phyloP scores from a whole-genome alignment of 305 asterid genomes.

The Fraxinus dipetala region DNA sequence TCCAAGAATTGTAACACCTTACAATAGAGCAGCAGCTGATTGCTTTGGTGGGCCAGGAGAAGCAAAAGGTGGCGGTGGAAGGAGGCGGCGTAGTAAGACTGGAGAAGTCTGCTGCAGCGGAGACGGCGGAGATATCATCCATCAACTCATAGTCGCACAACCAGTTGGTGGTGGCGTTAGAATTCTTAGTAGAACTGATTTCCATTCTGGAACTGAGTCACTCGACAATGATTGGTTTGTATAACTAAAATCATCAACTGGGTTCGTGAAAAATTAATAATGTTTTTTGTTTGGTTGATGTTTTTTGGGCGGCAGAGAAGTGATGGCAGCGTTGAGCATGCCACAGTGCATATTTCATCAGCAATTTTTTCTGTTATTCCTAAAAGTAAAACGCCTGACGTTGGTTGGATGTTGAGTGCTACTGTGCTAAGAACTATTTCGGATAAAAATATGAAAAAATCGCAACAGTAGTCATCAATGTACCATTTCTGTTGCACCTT shows the following conservation, averaged over 20 bases:
- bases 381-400: slow-evolving; percentile 23
- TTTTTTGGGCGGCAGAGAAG: slow-evolving; percentile 4
- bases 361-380: background rate
- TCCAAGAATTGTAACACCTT: slow-evolving; percentile 17
- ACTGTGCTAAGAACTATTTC: background rate
- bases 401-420: background rate
- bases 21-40: slow-evolving; percentile 23
- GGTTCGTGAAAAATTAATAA: background rate
- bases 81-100: background rate
- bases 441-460: background rate
- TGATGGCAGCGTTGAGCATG: slow-evolving; percentile 18
- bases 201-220: slow-evolving; percentile 14
- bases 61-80: slow-evolving; percentile 20
- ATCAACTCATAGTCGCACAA: slow-evolving; percentile 30
- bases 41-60: slow-evolving; percentile 29
- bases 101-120: slow-evolving; percentile 22
- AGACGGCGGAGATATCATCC: slow-evolving; percentile 25
- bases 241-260: slow-evolving; percentile 2
- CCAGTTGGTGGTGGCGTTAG: slow-evolving; percentile 25
- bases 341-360: slow-evolving; percentile 5
- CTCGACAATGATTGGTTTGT: background rate
- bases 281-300: background rate
- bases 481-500: background rate
- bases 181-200: slow-evolving; percentile 14
- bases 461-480: background rate